These are phyloP conservation scores for Zygoascus bituminiphila DNA, from an alignment of 805 yeast species.

Conservation along the genomic window DNA sequence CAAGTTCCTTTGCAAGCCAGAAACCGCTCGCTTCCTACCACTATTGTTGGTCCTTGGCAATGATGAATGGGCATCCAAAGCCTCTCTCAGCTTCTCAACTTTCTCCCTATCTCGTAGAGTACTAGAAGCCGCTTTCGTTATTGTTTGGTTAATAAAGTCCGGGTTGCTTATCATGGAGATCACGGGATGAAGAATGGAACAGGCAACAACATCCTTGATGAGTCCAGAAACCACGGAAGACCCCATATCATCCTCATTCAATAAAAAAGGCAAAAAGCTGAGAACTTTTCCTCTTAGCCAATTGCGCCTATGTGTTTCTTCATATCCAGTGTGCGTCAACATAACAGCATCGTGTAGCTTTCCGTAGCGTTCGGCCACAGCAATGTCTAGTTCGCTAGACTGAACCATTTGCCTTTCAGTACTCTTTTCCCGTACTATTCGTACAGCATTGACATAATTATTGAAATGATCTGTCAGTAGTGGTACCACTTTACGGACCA, in stretches of 20 bases:
- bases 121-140: conserved; percentile 52
- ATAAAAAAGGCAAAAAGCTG: conserved; percentile 40
- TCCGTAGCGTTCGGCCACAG: conserved; percentile 39
- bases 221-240: conserved; percentile 45
- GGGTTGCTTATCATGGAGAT: conserved; percentile 52
- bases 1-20: conserved; percentile 7
- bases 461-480: conserved; percentile 55
- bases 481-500: conserved; percentile 56
- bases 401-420: conserved; percentile 25
- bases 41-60: neutral
- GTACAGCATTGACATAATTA: conserved; percentile 39
- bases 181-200: conserved; percentile 48
- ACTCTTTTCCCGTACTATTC: conserved; percentile 24
- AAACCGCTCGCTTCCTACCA: conserved; percentile 3
- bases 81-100: conserved; percentile 62
- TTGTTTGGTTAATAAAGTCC: conserved; percentile 64
- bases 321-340: conserved; percentile 30
- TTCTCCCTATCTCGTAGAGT: conserved; percentile 66
- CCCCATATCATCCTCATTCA: conserved; percentile 33
- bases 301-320: conserved; percentile 34
- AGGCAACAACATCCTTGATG: conserved; percentile 54
- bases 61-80: conserved; percentile 39
- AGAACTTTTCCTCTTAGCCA: conserved; percentile 41
- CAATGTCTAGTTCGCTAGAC: conserved; percentile 33
- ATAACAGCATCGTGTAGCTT: conserved; percentile 51